A percentile compares a stretch with the other conserved stretches of the same genome.
Conservation (phyloP, 1,139 yeast genomes). For the Pichia sp. region DNA sequence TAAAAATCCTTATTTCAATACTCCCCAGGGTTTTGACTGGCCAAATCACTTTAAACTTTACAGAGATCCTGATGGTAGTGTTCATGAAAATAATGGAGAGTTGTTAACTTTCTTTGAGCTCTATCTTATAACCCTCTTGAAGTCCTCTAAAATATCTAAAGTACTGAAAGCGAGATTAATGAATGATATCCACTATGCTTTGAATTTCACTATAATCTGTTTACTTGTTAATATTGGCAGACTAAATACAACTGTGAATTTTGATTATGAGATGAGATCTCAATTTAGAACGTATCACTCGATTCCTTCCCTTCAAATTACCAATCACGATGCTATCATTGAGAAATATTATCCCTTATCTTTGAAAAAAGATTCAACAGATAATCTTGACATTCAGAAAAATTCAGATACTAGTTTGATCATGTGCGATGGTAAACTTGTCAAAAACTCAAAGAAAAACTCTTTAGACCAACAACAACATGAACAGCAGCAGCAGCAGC, state of each 20-base stretch:
- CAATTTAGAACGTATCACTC: conserved; percentile 89
- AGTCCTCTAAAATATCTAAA: conserved; percentile 77
- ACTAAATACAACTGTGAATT: conserved; percentile 90
- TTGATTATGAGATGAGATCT: conserved; percentile 95
- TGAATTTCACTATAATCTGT: conserved; percentile 37
- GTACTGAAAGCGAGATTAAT: conserved; percentile 74
- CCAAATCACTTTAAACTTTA: conserved; percentile 26
- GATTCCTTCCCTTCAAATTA: conserved; percentile 80
- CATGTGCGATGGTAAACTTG: not conserved
- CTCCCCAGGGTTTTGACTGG: conserved; percentile 29
- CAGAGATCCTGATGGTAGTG: conserved; percentile 20
- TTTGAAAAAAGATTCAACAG: conserved; percentile 13
- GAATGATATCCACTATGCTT: conserved; percentile 36
- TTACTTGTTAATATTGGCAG: conserved; percentile 86
- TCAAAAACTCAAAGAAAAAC: not conserved
- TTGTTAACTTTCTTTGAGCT: conserved; percentile 76
- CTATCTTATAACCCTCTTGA: conserved; percentile 74
- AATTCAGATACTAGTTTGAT: conserved; percentile 4
- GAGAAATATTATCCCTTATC: conserved; percentile 19
- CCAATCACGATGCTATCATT: conserved; percentile 36
- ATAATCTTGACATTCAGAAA: not conserved
- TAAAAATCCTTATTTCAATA: conserved; percentile 43
- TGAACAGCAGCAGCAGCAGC: conserved; percentile 16
- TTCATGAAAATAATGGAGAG: conserved; percentile 29
- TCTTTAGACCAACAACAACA: not conserved